A percentile compares a stretch with the other conserved stretches of the same genome.
Evolutionary conservation across 2,329 filamentous ascomycete genomes (phyloP).

Genomic region (Stromatinia cepivora): DNA sequence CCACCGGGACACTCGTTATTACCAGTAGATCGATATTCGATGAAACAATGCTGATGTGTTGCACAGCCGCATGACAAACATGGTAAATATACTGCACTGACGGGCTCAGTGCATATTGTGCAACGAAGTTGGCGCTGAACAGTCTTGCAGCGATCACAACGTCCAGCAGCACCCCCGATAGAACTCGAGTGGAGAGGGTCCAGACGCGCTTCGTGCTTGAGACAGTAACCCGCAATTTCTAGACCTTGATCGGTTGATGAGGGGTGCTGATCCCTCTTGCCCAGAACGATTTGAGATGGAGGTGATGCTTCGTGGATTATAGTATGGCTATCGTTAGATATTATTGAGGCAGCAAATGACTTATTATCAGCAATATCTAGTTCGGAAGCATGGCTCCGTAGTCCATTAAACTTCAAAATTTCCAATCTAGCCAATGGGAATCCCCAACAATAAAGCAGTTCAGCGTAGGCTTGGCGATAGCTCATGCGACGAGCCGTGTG

Average conservation of each 20-base stretch:
- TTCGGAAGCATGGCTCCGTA: slow-evolving; percentile 50
- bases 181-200: slow-evolving; percentile 52
- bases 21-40: slow-evolving; percentile 36
- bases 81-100: slow-evolving; percentile 59
- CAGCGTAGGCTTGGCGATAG: slow-evolving; percentile 67
- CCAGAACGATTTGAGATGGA: slow-evolving; percentile 55
- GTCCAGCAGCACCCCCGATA: slow-evolving; percentile 49
- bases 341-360: slow-evolving; percentile 35
- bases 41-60: slow-evolving; percentile 55
- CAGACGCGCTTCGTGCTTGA: slow-evolving; percentile 61
- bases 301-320: slow-evolving; percentile 32
- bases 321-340: slow-evolving; percentile 35
- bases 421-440: slow-evolving; percentile 63
- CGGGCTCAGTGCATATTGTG: slow-evolving; percentile 62
- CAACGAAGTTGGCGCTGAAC: slow-evolving; percentile 59
- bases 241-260: slow-evolving; percentile 53
- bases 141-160: slow-evolving; percentile 52
- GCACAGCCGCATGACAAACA: slow-evolving; percentile 65
- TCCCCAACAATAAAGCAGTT: slow-evolving; percentile 66
- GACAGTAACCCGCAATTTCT: slow-evolving; percentile 63
- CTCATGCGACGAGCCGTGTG: slow-evolving; percentile 53
- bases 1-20: slow-evolving; percentile 61
- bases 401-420: slow-evolving; percentile 67
- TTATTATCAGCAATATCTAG: slow-evolving; percentile 37
- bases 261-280: slow-evolving; percentile 55